Percentiles rank a stretch among this genome's conserved stretches.
Evolutionary conservation across 768 basidiomycete species (phyloP).

Genomic region (Lyophyllum decastes): DNA sequence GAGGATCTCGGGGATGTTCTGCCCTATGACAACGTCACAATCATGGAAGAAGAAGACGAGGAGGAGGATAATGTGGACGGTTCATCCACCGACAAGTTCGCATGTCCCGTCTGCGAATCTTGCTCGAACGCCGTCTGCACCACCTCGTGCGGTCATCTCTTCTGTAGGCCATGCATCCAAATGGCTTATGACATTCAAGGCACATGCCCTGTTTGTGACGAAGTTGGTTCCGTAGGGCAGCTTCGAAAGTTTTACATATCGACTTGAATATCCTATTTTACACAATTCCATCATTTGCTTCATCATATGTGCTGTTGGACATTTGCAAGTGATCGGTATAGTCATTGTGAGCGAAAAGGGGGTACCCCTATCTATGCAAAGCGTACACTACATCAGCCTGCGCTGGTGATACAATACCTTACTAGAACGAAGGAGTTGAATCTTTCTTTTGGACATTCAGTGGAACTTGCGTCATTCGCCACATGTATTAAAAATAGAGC

Average conservation of each 20-base stretch:
- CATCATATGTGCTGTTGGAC: no score
- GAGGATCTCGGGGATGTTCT: constrained; percentile 14
- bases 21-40: neutral
- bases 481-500: no score
- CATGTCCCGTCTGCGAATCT: constrained; percentile 9
- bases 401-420: no score
- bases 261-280: no score
- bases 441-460: no score
- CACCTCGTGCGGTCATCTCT: constrained; percentile 12
- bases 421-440: no score
- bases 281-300: no score
- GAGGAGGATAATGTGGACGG: constrained; percentile 9
- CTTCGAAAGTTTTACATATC: constrained; percentile 15
- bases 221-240: constrained; percentile 5
- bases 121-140: constrained; percentile 5
- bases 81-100: neutral
- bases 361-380: no score
- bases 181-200: constrained; percentile 10
- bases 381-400: no score
- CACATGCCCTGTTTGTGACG: constrained; percentile 13
- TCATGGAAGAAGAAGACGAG: neutral
- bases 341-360: no score
- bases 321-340: no score
- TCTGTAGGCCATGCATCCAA: constrained; percentile 13
- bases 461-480: no score